Conservation (phyloP, 345 rosid species). For the Luvunga scandens region DNA sequence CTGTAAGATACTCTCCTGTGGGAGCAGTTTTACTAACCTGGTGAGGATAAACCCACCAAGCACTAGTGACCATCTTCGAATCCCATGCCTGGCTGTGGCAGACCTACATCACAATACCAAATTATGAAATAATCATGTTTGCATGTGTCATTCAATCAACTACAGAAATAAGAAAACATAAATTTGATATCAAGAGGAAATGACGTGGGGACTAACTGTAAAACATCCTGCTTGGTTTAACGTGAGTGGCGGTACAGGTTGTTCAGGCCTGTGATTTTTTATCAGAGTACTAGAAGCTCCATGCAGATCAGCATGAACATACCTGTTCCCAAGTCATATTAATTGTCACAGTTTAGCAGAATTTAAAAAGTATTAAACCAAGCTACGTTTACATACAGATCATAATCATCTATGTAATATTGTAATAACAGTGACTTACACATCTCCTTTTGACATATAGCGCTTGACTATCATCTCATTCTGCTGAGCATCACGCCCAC, state of each 20-base stretch:
- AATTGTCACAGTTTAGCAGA: conserved; percentile 5
- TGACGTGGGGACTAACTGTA: conserved; percentile 46
- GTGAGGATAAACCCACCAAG: conserved; percentile 99
- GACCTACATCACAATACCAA: conserved; percentile 49
- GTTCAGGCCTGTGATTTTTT: conserved; percentile 92
- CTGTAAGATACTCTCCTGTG: conserved; percentile 97
- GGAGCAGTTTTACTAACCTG: conserved; percentile 99
- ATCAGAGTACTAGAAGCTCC: conserved; percentile 98
- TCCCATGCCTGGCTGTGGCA: conserved; percentile 99
- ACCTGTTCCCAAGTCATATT: conserved; percentile 50
- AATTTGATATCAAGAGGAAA: neutral
- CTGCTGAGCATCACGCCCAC: conserved; percentile 99
- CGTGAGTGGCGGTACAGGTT: conserved; percentile 86
- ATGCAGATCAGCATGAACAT: conserved; percentile 93
- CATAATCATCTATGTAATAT: conserved; percentile 17
- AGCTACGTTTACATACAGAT: conserved; percentile 54
- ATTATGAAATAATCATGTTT: conserved; percentile 6
- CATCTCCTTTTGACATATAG: conserved; percentile 95
- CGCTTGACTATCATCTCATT: conserved; percentile 98
- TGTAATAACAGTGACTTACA: conserved; percentile 46
- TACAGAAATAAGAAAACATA: neutral
- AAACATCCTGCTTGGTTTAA: conserved; percentile 96
- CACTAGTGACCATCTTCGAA: conserved; percentile 96
- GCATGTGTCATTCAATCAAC: conserved; percentile 6
- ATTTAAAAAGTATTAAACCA: neutral